Base-by-base conservation (phyloP, 352 stramenopile genomes). In the Phytophthora meadii region DNA sequence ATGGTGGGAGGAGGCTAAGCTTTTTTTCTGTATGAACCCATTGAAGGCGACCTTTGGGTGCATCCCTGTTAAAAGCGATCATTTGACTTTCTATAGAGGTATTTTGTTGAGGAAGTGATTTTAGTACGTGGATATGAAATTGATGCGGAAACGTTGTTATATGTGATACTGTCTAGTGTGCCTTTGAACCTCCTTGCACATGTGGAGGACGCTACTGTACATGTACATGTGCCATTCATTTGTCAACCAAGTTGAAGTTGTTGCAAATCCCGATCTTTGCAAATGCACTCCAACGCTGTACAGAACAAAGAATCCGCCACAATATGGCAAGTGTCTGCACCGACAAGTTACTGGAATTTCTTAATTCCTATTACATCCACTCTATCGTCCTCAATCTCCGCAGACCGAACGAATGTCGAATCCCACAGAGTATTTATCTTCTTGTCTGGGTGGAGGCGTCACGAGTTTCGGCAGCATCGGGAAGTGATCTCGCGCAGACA, bases 371-470 rank as follows among this genome's bases (percentile, higher is more conserved):
- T 41, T 40, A 11, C 4, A 27, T 48, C 37, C 37, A 48, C 32
- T 37, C 5, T 30, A 36, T 25, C 4, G n/a, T 37, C 32, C 14
- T 70, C 40, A 81, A n/a, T 77, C 74, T 0, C 65, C 68, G 54
- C 70, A 82, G 17, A 85, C 67, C 3, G 81, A 88, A 0, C 81
- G 84, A 53, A 90, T 87, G 67, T 92, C 81, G 44, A 90, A 92
- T 22, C 84, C 84, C 3, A 92, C 84, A 0, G 84, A 92, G 62
- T 77, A 93, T 51, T 93, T 78, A 32, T 77, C 68, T 4, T 76
- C 70, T 46, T 61, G 53, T 7, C 51, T 64, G 0, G 51, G 46
- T 28, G 62, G 49, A 30, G 76, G 63, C 6, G 74, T 80, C 47
- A 53, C 47, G 34, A 64, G 70, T 58, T 79, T 68, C 9, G 36